Evolutionary conservation across 306 rosid species (phyloP), one percentile per base, ranked within the genome.

Genomic region (Malus fusca): DNA sequence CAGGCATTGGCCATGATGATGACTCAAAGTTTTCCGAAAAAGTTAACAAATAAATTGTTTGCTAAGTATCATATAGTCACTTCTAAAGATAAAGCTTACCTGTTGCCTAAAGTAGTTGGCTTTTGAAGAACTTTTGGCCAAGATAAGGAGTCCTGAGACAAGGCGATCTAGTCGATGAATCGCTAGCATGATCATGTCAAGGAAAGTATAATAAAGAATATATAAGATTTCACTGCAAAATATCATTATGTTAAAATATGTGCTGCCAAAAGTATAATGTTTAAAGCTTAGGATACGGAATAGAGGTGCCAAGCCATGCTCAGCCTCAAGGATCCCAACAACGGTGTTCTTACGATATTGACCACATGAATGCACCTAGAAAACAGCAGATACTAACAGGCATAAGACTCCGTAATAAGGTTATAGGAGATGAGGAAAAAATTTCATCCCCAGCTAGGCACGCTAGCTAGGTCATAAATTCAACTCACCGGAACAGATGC

Each of bases 331-430:
- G 78, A 96, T 90, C 82, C 99, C 99, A 75, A 92, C 87, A 79
- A 95, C 82, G 4, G 99, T 92, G 86, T 92, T 96, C 89, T 96
- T 96, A 25, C 98, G 95, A 85, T 96, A 96, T 80, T 96, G 98
- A 84, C 98, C 99, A 63, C 99, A 92, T 19, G 98, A 96, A 87
- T 96, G 99, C 66, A 95, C 99, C 98, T 92, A 76, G 31, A 78
- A 71, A 76, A 84, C 81, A 84, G 84, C 37, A 60, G 72, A 84
- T 83, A 73, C 53, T 68, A 75, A 84, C 46, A 86, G 73, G 76
- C 74, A 72, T 73, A 73, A 79, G 63, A 40, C 17, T 10, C 71
- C 15, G n/a, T 48, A 71, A 23, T 17, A 33, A 1, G 18, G 6
- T 25, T 73, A 8, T 51, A 59, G 11, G 43, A 71, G 75, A 52